Conservation (phyloP, 306 rosid species). For the Mimosa pudica region DNA sequence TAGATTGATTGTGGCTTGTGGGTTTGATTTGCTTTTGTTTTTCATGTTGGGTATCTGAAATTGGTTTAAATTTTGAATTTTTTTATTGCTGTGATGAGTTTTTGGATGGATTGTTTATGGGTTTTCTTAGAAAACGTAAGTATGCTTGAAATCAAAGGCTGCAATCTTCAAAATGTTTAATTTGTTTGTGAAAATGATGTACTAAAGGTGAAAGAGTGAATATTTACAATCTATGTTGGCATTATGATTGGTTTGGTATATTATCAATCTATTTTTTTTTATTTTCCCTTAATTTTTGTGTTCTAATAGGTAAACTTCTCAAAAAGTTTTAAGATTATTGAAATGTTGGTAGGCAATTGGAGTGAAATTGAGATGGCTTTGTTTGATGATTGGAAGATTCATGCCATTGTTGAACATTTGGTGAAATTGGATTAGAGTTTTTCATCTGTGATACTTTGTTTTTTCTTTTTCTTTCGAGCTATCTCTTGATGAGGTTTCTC, state of each 20-base stretch:
- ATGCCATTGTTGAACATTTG: background rate
- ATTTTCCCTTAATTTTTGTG: background rate
- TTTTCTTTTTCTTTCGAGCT: background rate
- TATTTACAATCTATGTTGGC: background rate
- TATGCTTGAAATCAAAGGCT: no score
- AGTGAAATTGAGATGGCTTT: background rate
- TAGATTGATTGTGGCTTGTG: background rate
- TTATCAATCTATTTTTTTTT: background rate
- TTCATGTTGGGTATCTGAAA: background rate
- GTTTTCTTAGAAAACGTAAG: background rate
- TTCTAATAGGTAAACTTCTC: background rate
- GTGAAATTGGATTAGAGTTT: background rate
- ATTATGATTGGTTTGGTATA: background rate
- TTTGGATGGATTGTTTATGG: background rate
- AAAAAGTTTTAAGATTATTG: background rate
- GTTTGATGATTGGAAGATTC: background rate
- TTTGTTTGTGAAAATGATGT: background rate
- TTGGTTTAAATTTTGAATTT: background rate
- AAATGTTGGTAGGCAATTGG: background rate
- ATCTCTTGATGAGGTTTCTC: background rate
- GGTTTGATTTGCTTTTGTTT: background rate
- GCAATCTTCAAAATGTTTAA: no score
- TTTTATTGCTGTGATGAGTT: background rate
- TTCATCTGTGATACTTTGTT: background rate
- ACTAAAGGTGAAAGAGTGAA: background rate